Conservation (phyloP, 495 filamentous ascomycete species). For the Aspergillus diversus region DNA sequence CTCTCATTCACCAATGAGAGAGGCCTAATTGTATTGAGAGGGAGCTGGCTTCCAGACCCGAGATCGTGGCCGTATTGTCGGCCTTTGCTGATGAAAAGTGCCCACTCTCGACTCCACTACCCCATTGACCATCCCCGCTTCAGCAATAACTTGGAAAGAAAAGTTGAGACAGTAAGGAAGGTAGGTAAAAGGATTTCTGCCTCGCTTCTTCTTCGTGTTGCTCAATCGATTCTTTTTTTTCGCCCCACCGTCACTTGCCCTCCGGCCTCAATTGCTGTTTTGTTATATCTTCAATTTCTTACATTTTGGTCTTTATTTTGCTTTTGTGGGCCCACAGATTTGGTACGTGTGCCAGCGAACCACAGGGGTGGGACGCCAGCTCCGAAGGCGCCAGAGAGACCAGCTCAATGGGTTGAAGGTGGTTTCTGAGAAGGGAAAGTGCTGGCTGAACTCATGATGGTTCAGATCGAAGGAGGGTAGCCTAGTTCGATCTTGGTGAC, state of each 20-base stretch:
- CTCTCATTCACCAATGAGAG: neutral
- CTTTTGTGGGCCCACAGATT: neutral
- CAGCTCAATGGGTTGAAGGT: neutral
- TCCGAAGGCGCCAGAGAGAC: neutral
- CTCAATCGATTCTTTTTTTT: neutral
- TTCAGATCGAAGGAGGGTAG: neutral
- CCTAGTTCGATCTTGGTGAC: neutral
- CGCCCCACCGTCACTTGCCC: neutral
- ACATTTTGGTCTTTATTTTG: neutral
- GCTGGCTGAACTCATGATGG: neutral
- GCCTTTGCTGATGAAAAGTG: neutral
- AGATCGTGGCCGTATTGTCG: neutral
- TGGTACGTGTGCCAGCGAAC: neutral
- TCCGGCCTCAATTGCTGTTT: neutral
- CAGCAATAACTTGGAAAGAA: neutral
- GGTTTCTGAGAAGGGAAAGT: neutral
- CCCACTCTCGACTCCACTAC: neutral
- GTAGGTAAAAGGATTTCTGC: neutral
- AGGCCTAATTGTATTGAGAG: neutral
- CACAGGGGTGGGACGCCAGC: neutral
- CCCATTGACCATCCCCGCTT: neutral
- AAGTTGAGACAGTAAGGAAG: neutral
- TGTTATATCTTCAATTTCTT: too few species aligned
- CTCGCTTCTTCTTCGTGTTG: neutral
- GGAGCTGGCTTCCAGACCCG: neutral